Base-by-base conservation (phyloP, 306 rosid genomes). In the Cicer arietinum region DNA sequence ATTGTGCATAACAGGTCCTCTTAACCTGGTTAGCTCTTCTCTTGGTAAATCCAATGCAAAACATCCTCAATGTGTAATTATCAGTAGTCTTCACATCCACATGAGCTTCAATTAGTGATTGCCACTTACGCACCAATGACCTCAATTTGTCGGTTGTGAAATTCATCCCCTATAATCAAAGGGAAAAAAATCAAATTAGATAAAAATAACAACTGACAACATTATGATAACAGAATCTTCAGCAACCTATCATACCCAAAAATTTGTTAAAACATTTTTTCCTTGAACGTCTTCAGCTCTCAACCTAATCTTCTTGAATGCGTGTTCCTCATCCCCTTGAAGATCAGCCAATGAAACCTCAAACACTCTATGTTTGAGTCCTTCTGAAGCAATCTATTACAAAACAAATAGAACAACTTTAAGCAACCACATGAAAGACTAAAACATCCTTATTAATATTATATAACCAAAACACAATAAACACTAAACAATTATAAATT, bases 221-320 rank as follows among this genome's bases (percentile, higher is more conserved):
- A 56, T 10, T 4, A 45, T 5, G 5, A 56, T 13, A 50, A 52
- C 16, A 16, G 10, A 30, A 6, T 20, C 17, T 10, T 10, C 1
- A 42, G 53, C 42, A 40, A 73, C 10, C 4, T 0, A 58, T 53
- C 88, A 73, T 84, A 94, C 98, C 96, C 96, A 92, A 86, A 94
- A 94, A 76, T 94, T 94, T 0, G 99, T 94, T 16, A 92, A 79
- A 4, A 94, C 97, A 84, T 86, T 89, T 86, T 68, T 92, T 40
- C 97, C 99, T 60, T 94, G 97, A 50, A 92, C 90, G 77, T 94
- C 99, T 73, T 94, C 99, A 52, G 96, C 96, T 73, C 99, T 94
- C 90, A 94, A 77, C 22, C 97, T 73, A 72, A 94, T 89, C 97
- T 94, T 94, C 79, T 93, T 92, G 95, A 77, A 94, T 2, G 99